Evolutionary conservation across 2,329 filamentous ascomycete species (phyloP).

Genomic region (Penicillium digitatum): DNA sequence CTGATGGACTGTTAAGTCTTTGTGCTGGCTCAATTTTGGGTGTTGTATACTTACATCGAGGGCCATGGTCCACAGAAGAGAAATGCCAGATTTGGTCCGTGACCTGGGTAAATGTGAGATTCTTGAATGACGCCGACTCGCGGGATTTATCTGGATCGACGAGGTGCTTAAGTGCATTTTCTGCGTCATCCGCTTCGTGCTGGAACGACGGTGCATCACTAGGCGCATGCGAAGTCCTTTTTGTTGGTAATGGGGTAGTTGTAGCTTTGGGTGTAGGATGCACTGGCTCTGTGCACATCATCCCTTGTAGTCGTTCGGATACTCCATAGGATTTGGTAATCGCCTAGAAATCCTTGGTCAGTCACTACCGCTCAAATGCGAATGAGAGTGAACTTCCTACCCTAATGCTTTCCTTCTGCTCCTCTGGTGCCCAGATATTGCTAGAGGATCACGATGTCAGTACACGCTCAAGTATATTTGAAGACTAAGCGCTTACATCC

Average conservation of each 20-base stretch:
- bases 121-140: slow-evolving; percentile 27
- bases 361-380: background rate
- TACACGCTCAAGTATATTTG: background rate
- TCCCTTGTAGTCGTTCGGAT: slow-evolving; percentile 60
- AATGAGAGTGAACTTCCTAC: slow-evolving; percentile 18
- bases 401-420: slow-evolving; percentile 55
- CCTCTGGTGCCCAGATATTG: slow-evolving; percentile 66
- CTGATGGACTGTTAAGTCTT: slow-evolving; percentile 37
- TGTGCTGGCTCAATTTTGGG: slow-evolving; percentile 7
- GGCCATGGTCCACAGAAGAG: slow-evolving; percentile 66
- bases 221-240: slow-evolving; percentile 6
- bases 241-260: slow-evolving; percentile 12
- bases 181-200: slow-evolving; percentile 28
- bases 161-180: slow-evolving; percentile 30
- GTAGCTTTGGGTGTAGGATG: slow-evolving; percentile 22
- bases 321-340: slow-evolving; percentile 64
- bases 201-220: slow-evolving; percentile 8
- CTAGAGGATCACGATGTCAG: slow-evolving; percentile 34
- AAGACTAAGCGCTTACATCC: slow-evolving; percentile 56
- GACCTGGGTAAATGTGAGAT: slow-evolving; percentile 54
- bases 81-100: slow-evolving; percentile 72
- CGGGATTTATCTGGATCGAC: slow-evolving; percentile 20
- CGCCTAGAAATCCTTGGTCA: slow-evolving; percentile 22
- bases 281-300: slow-evolving; percentile 59
- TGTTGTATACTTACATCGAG: slow-evolving; percentile 50